Evolutionary conservation across 2,329 filamentous ascomycete genomes (phyloP), one percentile per base, ranked within the genome.

Genomic region (Alternaria longipes): DNA sequence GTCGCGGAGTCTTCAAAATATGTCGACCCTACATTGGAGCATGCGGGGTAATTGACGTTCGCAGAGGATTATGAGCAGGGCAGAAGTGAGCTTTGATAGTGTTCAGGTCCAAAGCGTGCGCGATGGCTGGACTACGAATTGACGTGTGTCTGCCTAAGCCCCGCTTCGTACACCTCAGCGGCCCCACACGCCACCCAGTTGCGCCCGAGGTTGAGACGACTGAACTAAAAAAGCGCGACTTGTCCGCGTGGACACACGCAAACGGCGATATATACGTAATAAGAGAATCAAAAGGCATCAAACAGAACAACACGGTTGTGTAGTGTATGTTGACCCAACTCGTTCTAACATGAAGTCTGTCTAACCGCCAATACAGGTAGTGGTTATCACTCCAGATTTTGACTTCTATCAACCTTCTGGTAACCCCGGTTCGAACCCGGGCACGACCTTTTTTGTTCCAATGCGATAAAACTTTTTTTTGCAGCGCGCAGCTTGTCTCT

Each of bases 321-420:
- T 60, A 60, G 58, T 60, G 58, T 60, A 46, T 9, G 49, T 36
- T 26, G 16, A 24, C 30, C 52, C 41, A 41, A 44, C 26, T 18
- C 52, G n/a, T 12, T 2, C 18, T 36, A 16, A n/a, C 26, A 20
- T 5, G 52, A 54, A 45, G 41, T 54, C 52, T 18, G 52, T 54
- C 52, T 54, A 54, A 54, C 52, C 41, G 40, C 52, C 38, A 53
- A 46, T 46, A 20, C 52, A 54, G 52, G 50, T 53, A 61, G 59
- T 61, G 59, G 59, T 61, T 61, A 61, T 61, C 59, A 61, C 59
- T 61, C 59, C 59, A 58, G 59, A 61, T 61, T 61, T 61, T 61
- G 59, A 61, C 47, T 54, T 38, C 11, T 42, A 5, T 38, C 45
- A 47, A 54, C 16, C 1, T 61, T 61, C 59, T 58, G 59, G 59